A percentile compares a stretch with the other conserved stretches of the same genome.
Evolutionary conservation across 169 alveolate genomes (phyloP).

Genomic region (Plasmodium sp.): DNA sequence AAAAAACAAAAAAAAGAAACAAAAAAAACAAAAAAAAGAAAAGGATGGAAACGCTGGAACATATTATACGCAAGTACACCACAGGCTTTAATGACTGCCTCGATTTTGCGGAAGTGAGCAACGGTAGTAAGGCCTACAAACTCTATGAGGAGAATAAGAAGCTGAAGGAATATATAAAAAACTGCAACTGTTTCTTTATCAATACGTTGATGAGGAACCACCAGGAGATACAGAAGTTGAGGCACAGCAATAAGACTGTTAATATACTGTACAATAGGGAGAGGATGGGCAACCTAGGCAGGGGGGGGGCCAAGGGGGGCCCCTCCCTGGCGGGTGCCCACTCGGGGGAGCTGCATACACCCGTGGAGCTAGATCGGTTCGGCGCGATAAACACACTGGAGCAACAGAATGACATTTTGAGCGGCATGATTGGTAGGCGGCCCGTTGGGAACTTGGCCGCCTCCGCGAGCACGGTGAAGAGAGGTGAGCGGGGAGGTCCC

Average conservation of each 20-base stretch:
- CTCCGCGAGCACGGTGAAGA: neutral
- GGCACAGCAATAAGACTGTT: slow-evolving; percentile 40
- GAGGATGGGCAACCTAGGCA: slow-evolving; percentile 4
- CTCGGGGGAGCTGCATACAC: neutral
- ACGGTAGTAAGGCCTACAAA: slow-evolving; percentile 15
- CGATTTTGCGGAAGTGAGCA: slow-evolving; percentile 21
- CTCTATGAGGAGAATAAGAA: slow-evolving; percentile 60
- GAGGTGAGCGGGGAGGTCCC: neutral
- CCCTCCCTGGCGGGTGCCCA: neutral
- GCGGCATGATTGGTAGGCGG: neutral
- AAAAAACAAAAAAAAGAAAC: too few relatives aligned
- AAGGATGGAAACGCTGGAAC: neutral
- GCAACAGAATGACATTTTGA: neutral
- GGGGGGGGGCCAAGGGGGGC: neutral
- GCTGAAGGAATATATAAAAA: slow-evolving; percentile 35
- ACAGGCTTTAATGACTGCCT: slow-evolving; percentile 38
- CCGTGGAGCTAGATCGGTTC: neutral
- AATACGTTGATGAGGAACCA: slow-evolving; percentile 8
- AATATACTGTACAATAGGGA: slow-evolving; percentile 53
- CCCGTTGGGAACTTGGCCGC: neutral
- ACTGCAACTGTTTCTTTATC: slow-evolving; percentile 23
- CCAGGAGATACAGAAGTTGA: slow-evolving; percentile 37
- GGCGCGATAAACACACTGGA: neutral
- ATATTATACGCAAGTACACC: slow-evolving; percentile 25
- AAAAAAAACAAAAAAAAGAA: neutral